Conservation (phyloP, 805 yeast genomes). For the Kluyveromyces dobzhanskii region DNA sequence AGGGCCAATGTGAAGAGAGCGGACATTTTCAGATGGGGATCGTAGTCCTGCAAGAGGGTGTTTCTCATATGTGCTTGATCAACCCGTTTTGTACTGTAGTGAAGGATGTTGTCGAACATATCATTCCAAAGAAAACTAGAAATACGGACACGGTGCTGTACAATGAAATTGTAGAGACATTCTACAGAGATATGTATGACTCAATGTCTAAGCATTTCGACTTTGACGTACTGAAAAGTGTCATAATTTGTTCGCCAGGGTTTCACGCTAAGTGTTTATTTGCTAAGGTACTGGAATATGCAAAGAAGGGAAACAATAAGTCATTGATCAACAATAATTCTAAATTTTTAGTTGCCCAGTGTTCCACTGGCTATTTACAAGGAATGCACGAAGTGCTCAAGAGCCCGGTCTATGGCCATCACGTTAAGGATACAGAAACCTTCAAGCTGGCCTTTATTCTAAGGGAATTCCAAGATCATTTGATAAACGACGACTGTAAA, state of each 20-base stretch:
- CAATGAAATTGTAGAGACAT: slow-evolving; percentile 68
- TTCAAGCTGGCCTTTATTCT: slow-evolving; percentile 63
- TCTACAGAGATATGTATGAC: slow-evolving; percentile 53
- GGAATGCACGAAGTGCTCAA: slow-evolving; percentile 81
- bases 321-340: slow-evolving; percentile 45
- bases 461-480: slow-evolving; percentile 65
- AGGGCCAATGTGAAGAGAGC: slow-evolving; percentile 66
- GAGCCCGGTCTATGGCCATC: slow-evolving; percentile 55
- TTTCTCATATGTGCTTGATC: slow-evolving; percentile 84
- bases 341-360: slow-evolving; percentile 73
- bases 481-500: slow-evolving; percentile 71
- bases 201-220: slow-evolving; percentile 64
- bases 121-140: slow-evolving; percentile 79
- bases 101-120: slow-evolving; percentile 68
- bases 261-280: slow-evolving; percentile 59
- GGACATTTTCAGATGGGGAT: slow-evolving; percentile 90
- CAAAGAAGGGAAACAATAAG: slow-evolving; percentile 51
- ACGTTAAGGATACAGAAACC: slow-evolving; percentile 72
- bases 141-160: slow-evolving; percentile 72
- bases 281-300: slow-evolving; percentile 48
- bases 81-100: slow-evolving; percentile 85
- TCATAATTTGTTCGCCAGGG: slow-evolving; percentile 88
- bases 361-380: slow-evolving; percentile 88
- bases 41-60: slow-evolving; percentile 85
- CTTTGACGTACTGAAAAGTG: slow-evolving; percentile 59